These are phyloP conservation scores for Dryas drummondii DNA, from an alignment of 306 rosid genomes.

Conservation along the genomic window DNA sequence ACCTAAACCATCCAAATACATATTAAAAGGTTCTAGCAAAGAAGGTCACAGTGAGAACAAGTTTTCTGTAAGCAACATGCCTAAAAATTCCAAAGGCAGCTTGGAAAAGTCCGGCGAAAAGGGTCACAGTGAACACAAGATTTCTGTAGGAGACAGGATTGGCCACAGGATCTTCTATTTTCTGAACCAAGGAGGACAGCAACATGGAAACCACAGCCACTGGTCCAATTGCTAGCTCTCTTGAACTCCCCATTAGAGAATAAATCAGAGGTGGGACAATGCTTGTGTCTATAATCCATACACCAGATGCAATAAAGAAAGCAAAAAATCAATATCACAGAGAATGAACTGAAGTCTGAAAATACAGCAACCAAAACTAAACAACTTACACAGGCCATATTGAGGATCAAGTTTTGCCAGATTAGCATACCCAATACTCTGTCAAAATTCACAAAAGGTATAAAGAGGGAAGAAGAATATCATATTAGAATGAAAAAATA, in stretches of 20 bases:
- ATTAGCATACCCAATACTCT: conserved; percentile 94
- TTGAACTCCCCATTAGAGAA: conserved; percentile 91
- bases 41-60: not conserved
- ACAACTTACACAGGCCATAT: conserved; percentile 76
- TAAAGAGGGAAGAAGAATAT: not conserved
- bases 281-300: conserved; percentile 61
- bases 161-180: conserved; percentile 64
- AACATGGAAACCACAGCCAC: conserved; percentile 91
- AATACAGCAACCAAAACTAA: not conserved
- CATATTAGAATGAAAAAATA: not conserved
- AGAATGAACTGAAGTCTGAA: not conserved
- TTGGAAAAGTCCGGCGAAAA: conserved; percentile 90
- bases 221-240: conserved; percentile 93
- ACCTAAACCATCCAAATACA: not conserved
- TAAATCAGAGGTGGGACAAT: conserved; percentile 86
- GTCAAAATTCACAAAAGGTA: conserved; percentile 21
- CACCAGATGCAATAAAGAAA: not conserved
- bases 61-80: conserved; percentile 26
- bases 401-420: conserved; percentile 87
- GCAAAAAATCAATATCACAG: not conserved
- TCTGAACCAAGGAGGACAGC: conserved; percentile 53
- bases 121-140: conserved; percentile 67
- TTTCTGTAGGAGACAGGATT: conserved; percentile 65
- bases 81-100: conserved; percentile 70
- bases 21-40: not conserved